Evolutionary conservation across 2,329 filamentous ascomycete species (phyloP), one percentile per base, ranked within the genome.

Genomic region (Arthrobotrys sphaeroides): DNA sequence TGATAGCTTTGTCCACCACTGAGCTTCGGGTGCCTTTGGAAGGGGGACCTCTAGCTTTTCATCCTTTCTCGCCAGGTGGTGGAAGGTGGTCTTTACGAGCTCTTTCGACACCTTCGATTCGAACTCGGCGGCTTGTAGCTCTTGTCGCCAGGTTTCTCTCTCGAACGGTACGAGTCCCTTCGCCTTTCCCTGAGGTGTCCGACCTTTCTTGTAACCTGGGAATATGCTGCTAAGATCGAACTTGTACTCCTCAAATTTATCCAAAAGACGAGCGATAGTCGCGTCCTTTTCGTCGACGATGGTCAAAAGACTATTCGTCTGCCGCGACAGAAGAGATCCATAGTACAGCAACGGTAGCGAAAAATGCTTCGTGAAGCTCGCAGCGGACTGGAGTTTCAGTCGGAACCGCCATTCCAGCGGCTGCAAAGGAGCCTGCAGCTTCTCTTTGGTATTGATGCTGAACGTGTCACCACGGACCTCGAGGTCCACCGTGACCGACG

Each of bases 351-450:
- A 80, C 2, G 87, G 86, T 6, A 84, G 77, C 2, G 86, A 83
- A 38, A 89, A 82, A 51, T 85, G 81, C 42, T 82, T 81, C 31
- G 83, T 84, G 4, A 88, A 80, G 6, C 80, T 77, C 3, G 80
- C 77, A 13, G 83, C 79, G 0, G 81, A 78, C 18, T 81, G 81
- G 24, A 80, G 82, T 28, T 77, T 81, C 16, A 94, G 82, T 53
- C 85, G 82, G 67, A 93, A 84, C 0, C 85, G 86, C 91, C 92
- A 94, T 73, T 83, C 83, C 36, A 94, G 83, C 3, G 88, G 85
- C 53, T 85, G 84, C 28, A 93, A 84, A 0, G 88, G 88, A n/a
- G 84, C 82, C 0, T 90, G 89, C 10, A 94, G 84, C 6, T 85
- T 82, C 67, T 88, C 88, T 2, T 84, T 88, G 26, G 90, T 83